Base-by-base conservation (phyloP, 352 stramenopile genomes). In the Thalassiosira ordinaria region DNA sequence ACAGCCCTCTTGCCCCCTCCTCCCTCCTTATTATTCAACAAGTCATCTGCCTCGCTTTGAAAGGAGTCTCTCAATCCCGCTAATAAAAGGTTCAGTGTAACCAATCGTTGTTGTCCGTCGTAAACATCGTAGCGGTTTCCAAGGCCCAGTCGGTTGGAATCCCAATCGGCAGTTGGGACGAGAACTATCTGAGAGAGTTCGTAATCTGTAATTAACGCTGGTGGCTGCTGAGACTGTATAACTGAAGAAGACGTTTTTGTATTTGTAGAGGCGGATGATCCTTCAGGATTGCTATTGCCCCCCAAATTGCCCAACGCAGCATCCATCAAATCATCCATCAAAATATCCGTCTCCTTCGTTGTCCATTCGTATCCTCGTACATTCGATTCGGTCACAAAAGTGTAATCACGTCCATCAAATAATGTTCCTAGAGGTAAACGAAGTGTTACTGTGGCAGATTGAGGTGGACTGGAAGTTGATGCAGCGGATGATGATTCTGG, bases 121-220 rank as follows among this genome's bases (percentile, higher is more conserved):
- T 88, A 75, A 18, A 88, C 81, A 61, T 88, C 81, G 35, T 86
- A 88, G 55, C 81, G 62, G 51, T 57, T 61, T 0, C 79, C 79
- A 9, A 86, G 27, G 2, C 79, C 79, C 2, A 77, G 33, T 0
- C 47, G 3, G 6, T 62, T 70, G 20, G 55, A 20, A 74, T 88
- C 81, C 81, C 81, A 85, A 49, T 87, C 80, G 22, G 60, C 68
- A 6, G 70, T 85, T 52, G 81, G 76, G 0, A 88, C 77, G 2
- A 88, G 69, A n/a, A 85, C 75, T 33, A 88, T 85, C 62, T 88
- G 80, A 9, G 69, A 83, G 1, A 88, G 61, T 67, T 88, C 80
- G 39, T 85, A 88, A 47, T 88, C 80, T 7, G 64, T 66, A 20
- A 75, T 70, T 0, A 53, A 7, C n/a, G 49, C 9, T 31, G 57